phyloP scores from a whole-genome alignment of 345 rosid genomes.

The Syzygium aqueum region DNA sequence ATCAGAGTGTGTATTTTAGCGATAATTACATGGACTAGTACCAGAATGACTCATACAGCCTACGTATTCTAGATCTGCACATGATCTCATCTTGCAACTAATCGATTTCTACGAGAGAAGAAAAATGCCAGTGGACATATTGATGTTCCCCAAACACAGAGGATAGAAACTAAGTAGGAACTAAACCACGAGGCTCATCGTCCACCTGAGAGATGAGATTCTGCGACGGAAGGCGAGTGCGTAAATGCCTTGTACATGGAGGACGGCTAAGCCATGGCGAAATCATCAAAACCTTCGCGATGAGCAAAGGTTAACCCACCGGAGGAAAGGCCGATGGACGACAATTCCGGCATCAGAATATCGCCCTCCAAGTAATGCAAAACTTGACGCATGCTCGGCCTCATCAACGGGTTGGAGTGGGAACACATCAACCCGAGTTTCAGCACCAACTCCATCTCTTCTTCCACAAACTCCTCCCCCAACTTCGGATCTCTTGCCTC shows the following conservation, averaged over 20 bases:
- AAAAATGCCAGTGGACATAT: background rate
- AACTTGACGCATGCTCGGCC: slow-evolving; percentile 28
- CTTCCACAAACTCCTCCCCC: slow-evolving; percentile 2
- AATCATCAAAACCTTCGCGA: background rate
- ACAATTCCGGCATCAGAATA: background rate
- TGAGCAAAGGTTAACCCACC: background rate
- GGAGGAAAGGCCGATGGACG: background rate
- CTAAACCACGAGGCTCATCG: background rate
- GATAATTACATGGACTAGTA: background rate
- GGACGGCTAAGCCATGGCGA: slow-evolving; percentile 1
- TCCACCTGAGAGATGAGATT: slow-evolving; percentile 1
- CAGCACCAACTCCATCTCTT: slow-evolving; percentile 39
- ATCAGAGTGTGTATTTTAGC: too few relatives aligned
- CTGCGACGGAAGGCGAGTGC: background rate
- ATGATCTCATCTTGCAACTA: background rate
- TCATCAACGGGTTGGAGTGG: slow-evolving; percentile 12
- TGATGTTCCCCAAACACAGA: background rate
- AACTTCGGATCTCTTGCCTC: slow-evolving; percentile 27
- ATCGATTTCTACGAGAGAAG: background rate
- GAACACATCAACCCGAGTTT: slow-evolving; percentile 34
- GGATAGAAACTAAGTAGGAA: background rate
- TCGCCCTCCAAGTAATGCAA: slow-evolving; percentile 7
- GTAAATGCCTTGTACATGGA: background rate
- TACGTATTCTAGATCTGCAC: background rate
- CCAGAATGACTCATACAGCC: background rate